These are phyloP conservation scores for Clohesyomyces aquaticus DNA, from an alignment of 495 filamentous ascomycete genomes.

Conservation along the genomic window DNA sequence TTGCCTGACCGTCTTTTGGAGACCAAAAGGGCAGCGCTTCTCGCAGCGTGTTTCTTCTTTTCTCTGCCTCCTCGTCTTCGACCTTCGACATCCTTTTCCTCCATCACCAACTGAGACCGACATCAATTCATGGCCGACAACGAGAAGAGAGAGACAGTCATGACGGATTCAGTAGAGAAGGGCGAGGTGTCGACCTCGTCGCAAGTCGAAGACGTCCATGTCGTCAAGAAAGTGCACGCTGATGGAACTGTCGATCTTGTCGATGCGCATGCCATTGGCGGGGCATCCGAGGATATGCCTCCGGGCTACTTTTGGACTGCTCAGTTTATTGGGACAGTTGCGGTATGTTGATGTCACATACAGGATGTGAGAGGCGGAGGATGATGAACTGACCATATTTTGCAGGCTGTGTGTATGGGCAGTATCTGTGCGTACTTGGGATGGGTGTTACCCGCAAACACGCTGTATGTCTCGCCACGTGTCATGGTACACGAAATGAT, in stretches of 20 bases:
- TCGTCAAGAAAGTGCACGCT: constrained; percentile 38
- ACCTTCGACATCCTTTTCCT: background rate
- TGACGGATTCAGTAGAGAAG: constrained; percentile 27
- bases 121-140: constrained; percentile 19
- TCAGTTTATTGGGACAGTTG: constrained; percentile 42
- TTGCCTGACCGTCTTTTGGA: too few species aligned
- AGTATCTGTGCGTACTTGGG: constrained; percentile 36
- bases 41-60: too few species aligned
- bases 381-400: constrained; percentile 2
- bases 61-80: background rate
- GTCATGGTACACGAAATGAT: constrained; percentile 5
- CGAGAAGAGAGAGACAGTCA: constrained; percentile 8
- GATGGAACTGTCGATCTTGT: constrained; percentile 36
- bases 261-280: constrained; percentile 41
- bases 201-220: constrained; percentile 28
- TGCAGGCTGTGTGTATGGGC: constrained; percentile 28
- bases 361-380: too few species aligned
- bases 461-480: constrained; percentile 31
- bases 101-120: background rate
- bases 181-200: constrained; percentile 7
- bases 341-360: constrained; percentile 9
- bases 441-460: constrained; percentile 39
- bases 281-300: constrained; percentile 37
- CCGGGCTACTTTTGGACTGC: constrained; percentile 39
- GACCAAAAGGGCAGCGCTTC: too few species aligned